Evolutionary conservation across 768 basidiomycete species (phyloP), one percentile per base, ranked within the genome.

Genomic region (Crepidotus variabilis): DNA sequence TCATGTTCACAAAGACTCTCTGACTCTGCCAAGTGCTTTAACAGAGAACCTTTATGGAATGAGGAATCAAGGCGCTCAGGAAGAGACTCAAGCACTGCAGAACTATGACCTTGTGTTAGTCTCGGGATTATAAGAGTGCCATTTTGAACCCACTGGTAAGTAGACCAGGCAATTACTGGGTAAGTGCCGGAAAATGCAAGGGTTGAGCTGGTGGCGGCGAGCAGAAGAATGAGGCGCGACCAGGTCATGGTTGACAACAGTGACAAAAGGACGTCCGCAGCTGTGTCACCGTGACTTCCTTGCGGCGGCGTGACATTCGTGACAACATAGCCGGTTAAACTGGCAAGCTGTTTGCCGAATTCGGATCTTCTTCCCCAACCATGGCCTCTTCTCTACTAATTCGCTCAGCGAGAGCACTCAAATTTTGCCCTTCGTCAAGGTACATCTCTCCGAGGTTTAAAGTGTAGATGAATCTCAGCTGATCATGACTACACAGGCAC

Each of bases 81-180:
- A 48, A 84, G 69, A 28, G 61, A 65, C 57, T 75, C 72, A 50
- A 88, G 76, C 22, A 72, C 67, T 61, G 69, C 69, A 48, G 82
- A 83, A 57, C 87, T 56, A 48, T 22, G 47, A 28, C 6, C 6
- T 14, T n/a, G 18, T 1, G 16, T 11, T 14, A 43, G 20, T 34
- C 3, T 18, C 13, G 88, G 59, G 5, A 46, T 54, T 46, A 52
- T n/a, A 18, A 20, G 13, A 50, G 21, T 54, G 50, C 22, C 21
- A 21, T 50, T 47, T 23, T 3, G 9, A 20, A 58, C 61, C n/a
- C 66, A 88, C 89, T 75, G 77, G 46, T 79, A 73, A 21, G 87
- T 88, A 0, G 88, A 83, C 89, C 90, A 92, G 10, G 82, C 81
- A 1, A 92, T 68, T 13, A 91, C 65, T 8, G 90, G 90, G 5